Conservation (phyloP, 805 yeast genomes). For the Metschnikowia anglica region DNA sequence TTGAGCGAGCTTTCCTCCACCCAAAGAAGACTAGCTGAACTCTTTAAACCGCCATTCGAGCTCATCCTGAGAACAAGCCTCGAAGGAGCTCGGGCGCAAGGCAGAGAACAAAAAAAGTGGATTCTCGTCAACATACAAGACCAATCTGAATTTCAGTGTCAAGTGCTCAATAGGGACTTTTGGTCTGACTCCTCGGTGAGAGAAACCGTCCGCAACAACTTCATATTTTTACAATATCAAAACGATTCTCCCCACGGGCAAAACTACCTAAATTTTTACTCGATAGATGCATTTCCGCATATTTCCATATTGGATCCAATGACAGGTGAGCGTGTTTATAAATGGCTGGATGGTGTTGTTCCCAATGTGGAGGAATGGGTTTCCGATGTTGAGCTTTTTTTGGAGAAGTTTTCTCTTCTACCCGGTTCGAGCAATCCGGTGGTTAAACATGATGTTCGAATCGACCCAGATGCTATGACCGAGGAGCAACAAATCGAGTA, state of each 20-base stretch:
- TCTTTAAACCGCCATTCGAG: constrained; percentile 94
- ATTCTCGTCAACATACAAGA: constrained; percentile 87
- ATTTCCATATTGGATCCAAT: constrained; percentile 90
- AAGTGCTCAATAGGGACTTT: constrained; percentile 85
- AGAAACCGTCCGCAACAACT: constrained; percentile 60
- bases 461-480: constrained; percentile 64
- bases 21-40: constrained; percentile 70
- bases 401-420: constrained; percentile 61
- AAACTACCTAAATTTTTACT: constrained; percentile 70
- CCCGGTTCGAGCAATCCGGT: constrained; percentile 65
- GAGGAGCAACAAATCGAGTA: constrained; percentile 83
- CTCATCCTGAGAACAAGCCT: constrained; percentile 65
- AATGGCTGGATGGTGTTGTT: constrained; percentile 65
- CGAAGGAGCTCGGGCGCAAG: constrained; percentile 72
- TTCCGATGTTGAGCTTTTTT: constrained; percentile 67
- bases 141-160: constrained; percentile 80
- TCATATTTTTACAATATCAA: constrained; percentile 84
- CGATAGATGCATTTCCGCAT: constrained; percentile 73
- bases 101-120: constrained; percentile 71
- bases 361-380: constrained; percentile 63
- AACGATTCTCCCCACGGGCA: constrained; percentile 73
- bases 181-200: constrained; percentile 77
- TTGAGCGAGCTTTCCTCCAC: constrained; percentile 45
- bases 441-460: constrained; percentile 54
- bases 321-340: constrained; percentile 84